Evolutionary conservation across 2,329 filamentous ascomycete species (phyloP), one percentile per base, ranked within the genome.

Genomic region (Cladorrhinum sp.): DNA sequence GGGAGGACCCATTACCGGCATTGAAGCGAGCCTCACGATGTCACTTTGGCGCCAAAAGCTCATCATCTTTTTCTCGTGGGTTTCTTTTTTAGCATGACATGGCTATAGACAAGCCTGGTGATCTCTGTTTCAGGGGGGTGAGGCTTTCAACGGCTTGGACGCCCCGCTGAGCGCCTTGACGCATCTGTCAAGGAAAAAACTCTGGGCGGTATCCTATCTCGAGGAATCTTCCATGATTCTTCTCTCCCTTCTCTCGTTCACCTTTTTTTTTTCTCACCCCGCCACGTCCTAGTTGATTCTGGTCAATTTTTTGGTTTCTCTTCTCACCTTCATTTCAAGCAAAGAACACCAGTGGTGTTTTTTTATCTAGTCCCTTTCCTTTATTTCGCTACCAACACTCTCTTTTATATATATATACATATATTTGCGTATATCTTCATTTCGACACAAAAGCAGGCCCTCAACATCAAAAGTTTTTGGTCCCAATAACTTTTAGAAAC

Each of bases 1-100:
- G 59, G 61, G 55, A 52, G 26, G 33, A 14, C 18, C 56, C 39
- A 55, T 33, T 62, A 36, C 62, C 65, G 64, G 64, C 62, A 60
- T 66, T 54, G 59, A 66, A 53, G n/a, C 20, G 57, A 55, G 24
- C 50, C 18, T 57, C 52, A 52, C 20, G 20, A 46, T 46, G 42
- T 46, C 42, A 46, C 42, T 46, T 46, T 46, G n/a, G 8, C 42
- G 42, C 26, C 26, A 28, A 28, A 28, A n/a, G 4, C 9, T 9
- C 26, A 28, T 16, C 36, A n/a, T n/a, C n/a, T 42, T 10, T n/a
- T n/a, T n/a, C n/a, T n/a, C n/a, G n/a, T n/a, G n/a, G n/a, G n/a
- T n/a, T n/a, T 16, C 36, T 14, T n/a, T 42, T 42, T 42, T 42
- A 42, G 36, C 42, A 46, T 46, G 42, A 46, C 42, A 46, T n/a